These are phyloP conservation scores for Pouteria campechiana DNA, from an alignment of 179 eudicot genomes.

Conservation along the genomic window DNA sequence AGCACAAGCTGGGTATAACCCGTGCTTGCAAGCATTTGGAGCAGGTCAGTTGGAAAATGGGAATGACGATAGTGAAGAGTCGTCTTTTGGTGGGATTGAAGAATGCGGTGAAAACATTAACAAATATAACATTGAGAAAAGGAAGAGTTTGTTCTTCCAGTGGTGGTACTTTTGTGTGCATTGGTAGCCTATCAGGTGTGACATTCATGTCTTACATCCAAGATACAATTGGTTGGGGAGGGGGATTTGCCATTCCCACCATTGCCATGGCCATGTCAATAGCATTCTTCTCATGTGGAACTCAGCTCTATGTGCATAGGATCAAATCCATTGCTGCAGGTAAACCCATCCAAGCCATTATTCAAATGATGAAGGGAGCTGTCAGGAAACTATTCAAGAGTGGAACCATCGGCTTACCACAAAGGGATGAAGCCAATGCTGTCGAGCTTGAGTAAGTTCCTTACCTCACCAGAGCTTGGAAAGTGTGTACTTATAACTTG, in stretches of 20 bases:
- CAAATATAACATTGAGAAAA: conserved; percentile 13
- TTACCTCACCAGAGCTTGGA: background rate
- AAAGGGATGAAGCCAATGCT: conserved; percentile 12
- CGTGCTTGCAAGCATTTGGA: conserved; percentile 81
- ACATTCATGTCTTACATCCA: conserved; percentile 74
- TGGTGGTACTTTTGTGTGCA: conserved; percentile 97
- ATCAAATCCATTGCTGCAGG: conserved; percentile 5
- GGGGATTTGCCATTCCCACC: conserved; percentile 76
- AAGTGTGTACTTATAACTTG: background rate
- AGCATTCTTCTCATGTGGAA: conserved; percentile 40
- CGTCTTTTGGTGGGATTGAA: too few species aligned
- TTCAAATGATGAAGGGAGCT: conserved; percentile 27
- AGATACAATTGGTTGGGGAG: conserved; percentile 73
- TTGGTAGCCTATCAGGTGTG: conserved; percentile 73
- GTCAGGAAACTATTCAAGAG: conserved; percentile 22
- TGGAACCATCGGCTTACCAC: conserved; percentile 1
- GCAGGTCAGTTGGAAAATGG: conserved; percentile 70
- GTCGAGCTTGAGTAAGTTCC: conserved; percentile 71
- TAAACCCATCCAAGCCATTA: conserved; percentile 11
- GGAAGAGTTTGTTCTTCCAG: conserved; percentile 64
- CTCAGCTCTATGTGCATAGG: conserved; percentile 23
- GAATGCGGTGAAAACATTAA: conserved; percentile 27
- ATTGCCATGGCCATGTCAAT: conserved; percentile 48
- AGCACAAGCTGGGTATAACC: conserved; percentile 85
- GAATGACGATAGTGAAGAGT: too few species aligned